Percentiles rank a stretch among this genome's conserved stretches.
Evolutionary conservation across 768 basidiomycete genomes (phyloP).

Genomic region (Suillus subluteus): DNA sequence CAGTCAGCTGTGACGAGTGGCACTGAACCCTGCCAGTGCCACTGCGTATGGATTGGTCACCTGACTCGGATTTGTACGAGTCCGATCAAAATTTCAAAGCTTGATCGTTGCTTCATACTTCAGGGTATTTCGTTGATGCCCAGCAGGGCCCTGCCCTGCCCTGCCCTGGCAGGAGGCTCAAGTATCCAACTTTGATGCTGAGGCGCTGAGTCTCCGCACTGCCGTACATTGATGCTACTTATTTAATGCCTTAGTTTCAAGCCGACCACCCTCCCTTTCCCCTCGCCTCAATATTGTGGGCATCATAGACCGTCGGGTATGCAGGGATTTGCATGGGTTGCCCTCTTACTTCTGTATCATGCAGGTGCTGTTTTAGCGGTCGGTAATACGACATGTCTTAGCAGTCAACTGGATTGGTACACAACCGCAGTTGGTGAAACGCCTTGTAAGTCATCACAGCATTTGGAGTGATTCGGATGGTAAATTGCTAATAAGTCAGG

Average conservation of each 20-base stretch:
- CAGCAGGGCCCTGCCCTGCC: no score
- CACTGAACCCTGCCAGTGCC: no score
- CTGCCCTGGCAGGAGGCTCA: background rate
- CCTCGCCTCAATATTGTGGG: background rate
- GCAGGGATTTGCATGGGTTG: background rate
- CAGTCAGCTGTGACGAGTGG: no score
- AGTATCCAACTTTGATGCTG: background rate
- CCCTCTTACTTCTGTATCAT: background rate
- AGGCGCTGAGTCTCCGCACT: background rate
- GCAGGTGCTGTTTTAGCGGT: constrained; percentile 1
- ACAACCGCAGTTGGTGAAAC: constrained; percentile 26
- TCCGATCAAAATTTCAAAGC: background rate
- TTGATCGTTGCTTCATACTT: background rate
- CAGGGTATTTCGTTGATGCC: background rate
- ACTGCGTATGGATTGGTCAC: no score
- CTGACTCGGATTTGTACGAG: no score
- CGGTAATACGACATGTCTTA: constrained; percentile 23
- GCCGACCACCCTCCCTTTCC: background rate
- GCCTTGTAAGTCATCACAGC: constrained; percentile 20
- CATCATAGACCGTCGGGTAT: background rate
- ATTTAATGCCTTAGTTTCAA: background rate
- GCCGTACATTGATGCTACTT: background rate
- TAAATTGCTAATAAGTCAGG: constrained; percentile 13
- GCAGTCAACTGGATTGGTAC: constrained; percentile 25
- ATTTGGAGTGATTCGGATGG: background rate